Percentiles rank a stretch among this genome's conserved stretches.
phyloP scores from a whole-genome alignment of 2,329 filamentous ascomycete species.

The Xylaria sp. region DNA sequence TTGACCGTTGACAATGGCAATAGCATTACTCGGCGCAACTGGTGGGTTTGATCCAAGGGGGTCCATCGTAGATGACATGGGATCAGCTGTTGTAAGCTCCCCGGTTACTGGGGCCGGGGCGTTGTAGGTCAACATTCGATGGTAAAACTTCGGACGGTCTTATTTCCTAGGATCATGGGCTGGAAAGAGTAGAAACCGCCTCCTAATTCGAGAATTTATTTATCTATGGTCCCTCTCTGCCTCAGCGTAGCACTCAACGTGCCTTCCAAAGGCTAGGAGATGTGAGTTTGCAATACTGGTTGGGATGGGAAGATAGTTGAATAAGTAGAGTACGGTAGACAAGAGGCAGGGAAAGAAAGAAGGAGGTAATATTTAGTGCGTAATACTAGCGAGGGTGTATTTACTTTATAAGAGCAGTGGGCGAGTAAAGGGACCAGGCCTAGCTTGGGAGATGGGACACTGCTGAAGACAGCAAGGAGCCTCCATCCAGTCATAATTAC shows the following conservation, averaged over 20 bases:
- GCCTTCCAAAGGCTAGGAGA: neutral
- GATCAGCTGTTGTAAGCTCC: conserved; percentile 48
- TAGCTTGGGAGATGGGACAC: conserved; percentile 23
- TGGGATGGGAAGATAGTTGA: neutral
- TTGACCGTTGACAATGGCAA: conserved; percentile 44
- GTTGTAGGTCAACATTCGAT: conserved; percentile 63
- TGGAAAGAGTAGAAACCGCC: neutral
- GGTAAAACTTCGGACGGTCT: neutral
- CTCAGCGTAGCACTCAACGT: neutral
- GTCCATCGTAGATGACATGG: conserved; percentile 45
- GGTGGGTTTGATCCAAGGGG: conserved; percentile 47
- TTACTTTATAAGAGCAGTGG: conserved; percentile 25
- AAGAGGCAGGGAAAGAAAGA: neutral
- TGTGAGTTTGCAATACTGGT: conserved; percentile 7
- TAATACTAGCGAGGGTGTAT: conserved; percentile 17
- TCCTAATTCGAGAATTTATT: conserved; percentile 14
- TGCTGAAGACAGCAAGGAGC: conserved; percentile 6
- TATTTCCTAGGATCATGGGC: neutral
- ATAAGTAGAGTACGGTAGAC: conserved; percentile 8
- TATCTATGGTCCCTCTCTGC: conserved; percentile 3
- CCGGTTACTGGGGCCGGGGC: conserved; percentile 58
- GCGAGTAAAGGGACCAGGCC: conserved; percentile 8
- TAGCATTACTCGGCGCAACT: conserved; percentile 46
- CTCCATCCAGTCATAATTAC: conserved; percentile 23
- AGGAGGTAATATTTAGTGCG: neutral